Base-by-base conservation (phyloP, 345 rosid species). In the Eucalyptus curtisii region DNA sequence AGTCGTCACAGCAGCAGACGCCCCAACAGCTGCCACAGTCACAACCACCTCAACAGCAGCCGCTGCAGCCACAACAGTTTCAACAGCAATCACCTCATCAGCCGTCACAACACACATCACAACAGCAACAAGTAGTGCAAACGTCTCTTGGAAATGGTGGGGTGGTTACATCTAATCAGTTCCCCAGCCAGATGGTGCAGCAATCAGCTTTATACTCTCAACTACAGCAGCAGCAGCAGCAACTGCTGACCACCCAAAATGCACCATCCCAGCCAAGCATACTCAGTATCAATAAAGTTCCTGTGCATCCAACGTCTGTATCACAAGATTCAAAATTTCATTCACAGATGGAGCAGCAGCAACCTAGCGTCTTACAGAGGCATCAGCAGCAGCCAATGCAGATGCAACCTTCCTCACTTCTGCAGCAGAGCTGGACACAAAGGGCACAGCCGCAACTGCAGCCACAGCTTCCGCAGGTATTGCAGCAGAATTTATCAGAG, bases 401-500 rank as follows among this genome's bases (percentile, higher is more conserved):
- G 50, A 66, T 52, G 86, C 89, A 81, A 86, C 84, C 84, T 76
- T 76, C 84, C 47, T 20, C 97, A 88, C 95, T 92, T 87, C 53
- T 91, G 90, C 98, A 94, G 81, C 97, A 93, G 86, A 92, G 55
- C 91, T 68, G 93, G 53, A 89, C 96, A 53, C 97, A 96, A 90
- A 94, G 93, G 90, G 82, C 93, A 81, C 97, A 94, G 87, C 87
- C 92, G 2, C 96, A 93, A 88, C 88, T 90, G 85, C 97, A 93
- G 86, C 45, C 90, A 25, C 90, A 87, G 84, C 64, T 87, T 89
- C 87, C 86, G 87, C 99, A 95, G 85, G 84, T 92, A 61, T 88
- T 94, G 85, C 99, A 92, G 92, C 93, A 95, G 66, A 92, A 94
- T 88, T 93, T 95, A 91, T 91, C 98, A 49, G 99, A 97, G 55